Evolutionary conservation across 148 eudicot species (phyloP), one percentile per base, ranked within the genome.

Genomic region (Vaccinium darrowii): DNA sequence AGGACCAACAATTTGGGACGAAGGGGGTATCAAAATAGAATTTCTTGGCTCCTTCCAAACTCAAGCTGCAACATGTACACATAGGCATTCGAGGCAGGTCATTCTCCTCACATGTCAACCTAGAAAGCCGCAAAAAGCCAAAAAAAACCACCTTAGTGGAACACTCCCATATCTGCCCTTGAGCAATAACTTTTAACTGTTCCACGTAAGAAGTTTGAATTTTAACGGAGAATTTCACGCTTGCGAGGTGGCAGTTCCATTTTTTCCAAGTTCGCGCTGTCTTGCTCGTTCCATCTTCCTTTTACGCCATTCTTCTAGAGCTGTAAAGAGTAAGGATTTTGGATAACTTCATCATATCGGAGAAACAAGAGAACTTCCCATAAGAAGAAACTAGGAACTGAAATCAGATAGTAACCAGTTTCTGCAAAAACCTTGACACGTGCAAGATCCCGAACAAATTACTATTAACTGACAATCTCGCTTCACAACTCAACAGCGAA

Each of bases 261-360:
- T 89, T 86, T 87, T 92, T 39, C 89, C 95, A 53, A 90, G 83
- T 76, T 89, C 93, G 21, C 98, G 94, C 78, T 93, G 96, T 77
- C 93, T 91, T 62, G 98, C 98, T 74, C 96, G 92, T 89, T 95
- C 98, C 91, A 94, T 90, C 91, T 95, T 95, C 88, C 96, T 89
- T 88, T 91, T 94, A 16, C 96, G 95, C 98, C 98, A 95, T 88
- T 95, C 98, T 83, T 93, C 95, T 75, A 95, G 87, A 83, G 98
- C 98, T 95, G 87, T 62, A 81, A 87, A 43, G 73, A 7, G 60
- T 27, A 54, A 18, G 11, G 43, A 53, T 25, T 14, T 69, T 1
- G 47, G 72, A 78, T 50, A 36, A 47, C 14, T 7, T 78, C 10
- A 25, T 6, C 11, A 23, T 2, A 39, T 39, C 5, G 62, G 12